These are phyloP conservation scores for Parathielavia hyrcaniae DNA, from an alignment of 495 filamentous ascomycete species.

Conservation along the genomic window DNA sequence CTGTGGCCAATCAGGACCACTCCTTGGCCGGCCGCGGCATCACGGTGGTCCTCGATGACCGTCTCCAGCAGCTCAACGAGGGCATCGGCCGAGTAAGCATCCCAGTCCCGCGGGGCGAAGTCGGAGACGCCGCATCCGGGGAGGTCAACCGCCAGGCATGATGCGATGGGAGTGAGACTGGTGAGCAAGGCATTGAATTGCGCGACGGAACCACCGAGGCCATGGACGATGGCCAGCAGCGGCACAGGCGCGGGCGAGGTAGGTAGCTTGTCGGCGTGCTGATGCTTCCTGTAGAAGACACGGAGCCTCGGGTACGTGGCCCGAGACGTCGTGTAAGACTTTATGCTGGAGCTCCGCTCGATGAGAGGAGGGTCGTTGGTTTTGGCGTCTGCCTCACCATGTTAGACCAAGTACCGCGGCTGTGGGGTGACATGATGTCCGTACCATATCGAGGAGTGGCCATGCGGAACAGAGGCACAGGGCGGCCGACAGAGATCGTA, in stretches of 20 bases:
- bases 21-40: conserved; percentile 58
- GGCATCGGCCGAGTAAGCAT: conserved; percentile 70
- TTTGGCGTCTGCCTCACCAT: conserved; percentile 25
- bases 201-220: conserved; percentile 79
- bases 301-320: conserved; percentile 72
- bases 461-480: conserved; percentile 6
- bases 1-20: conserved; percentile 83
- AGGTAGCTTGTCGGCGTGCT: conserved; percentile 71
- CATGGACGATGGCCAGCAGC: conserved; percentile 84
- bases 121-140: conserved; percentile 79
- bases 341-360: conserved; percentile 64
- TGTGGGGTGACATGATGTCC: neutral
- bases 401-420: neutral
- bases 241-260: conserved; percentile 66
- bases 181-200: conserved; percentile 81
- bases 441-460: conserved; percentile 10
- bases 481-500: neutral
- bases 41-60: conserved; percentile 65
- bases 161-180: conserved; percentile 73
- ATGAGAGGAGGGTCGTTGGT: conserved; percentile 68
- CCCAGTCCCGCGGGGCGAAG: conserved; percentile 64
- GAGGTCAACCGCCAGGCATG: conserved; percentile 85
- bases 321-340: conserved; percentile 61
- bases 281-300: conserved; percentile 76
- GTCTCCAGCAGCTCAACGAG: conserved; percentile 66